Evolutionary conservation across 805 yeast species (phyloP).

Genomic region (Kuraishia capsulata): DNA sequence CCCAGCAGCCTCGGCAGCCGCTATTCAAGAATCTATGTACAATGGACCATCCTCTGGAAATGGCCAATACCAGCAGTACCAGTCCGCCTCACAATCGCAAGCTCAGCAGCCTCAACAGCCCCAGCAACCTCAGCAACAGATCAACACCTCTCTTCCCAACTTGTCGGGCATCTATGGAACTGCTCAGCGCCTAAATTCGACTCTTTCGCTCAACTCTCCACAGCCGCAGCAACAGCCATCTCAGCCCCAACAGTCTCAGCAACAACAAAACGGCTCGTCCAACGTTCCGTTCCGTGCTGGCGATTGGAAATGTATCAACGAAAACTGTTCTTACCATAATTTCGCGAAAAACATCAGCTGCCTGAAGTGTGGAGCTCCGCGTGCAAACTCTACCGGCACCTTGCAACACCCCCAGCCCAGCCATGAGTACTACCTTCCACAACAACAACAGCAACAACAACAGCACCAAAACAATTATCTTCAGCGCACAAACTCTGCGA

Average conservation of each 20-base stretch:
- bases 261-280: conserved; percentile 10
- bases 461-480: conserved; percentile 2
- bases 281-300: conserved; percentile 94
- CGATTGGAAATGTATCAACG: conserved; percentile 87
- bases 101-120: conserved; percentile 3
- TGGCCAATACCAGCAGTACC: conserved; percentile 1
- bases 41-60: conserved; percentile 8
- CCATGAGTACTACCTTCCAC: conserved; percentile 3
- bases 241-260: conserved; percentile 7
- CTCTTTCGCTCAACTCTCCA: conserved; percentile 7
- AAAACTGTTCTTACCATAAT: conserved; percentile 77
- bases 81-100: background rate
- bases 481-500: background rate
- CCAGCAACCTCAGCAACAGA: background rate
- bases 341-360: conserved; percentile 87
- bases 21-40: conserved; percentile 56
- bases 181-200: conserved; percentile 2
- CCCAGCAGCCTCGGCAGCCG: conserved; percentile 69
- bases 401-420: conserved; percentile 10
- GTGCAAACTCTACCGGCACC: conserved; percentile 21
- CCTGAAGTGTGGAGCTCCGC: conserved; percentile 79
- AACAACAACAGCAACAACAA: conserved; percentile 5
- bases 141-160: background rate
- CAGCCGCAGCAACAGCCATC: conserved; percentile 8
- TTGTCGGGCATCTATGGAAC: background rate